phyloP scores from a whole-genome alignment of 495 filamentous ascomycete species.

The Podospora appendiculata region DNA sequence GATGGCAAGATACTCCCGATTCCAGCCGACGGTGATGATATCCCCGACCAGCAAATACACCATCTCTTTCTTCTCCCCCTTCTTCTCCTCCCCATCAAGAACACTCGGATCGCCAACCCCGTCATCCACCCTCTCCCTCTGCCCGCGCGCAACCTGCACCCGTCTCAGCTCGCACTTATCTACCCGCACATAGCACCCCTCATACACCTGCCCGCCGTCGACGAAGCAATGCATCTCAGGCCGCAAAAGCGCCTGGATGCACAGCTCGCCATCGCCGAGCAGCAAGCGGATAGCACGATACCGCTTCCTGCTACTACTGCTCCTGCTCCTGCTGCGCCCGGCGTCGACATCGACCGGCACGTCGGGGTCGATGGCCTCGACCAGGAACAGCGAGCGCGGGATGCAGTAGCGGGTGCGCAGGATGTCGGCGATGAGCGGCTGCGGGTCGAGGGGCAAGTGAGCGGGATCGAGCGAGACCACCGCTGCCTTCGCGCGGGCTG shows the following conservation, averaged over 20 bases:
- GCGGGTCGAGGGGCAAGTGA: constrained; percentile 32
- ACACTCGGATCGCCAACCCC: neutral
- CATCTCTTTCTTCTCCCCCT: constrained; percentile 18
- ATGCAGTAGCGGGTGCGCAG: constrained; percentile 30
- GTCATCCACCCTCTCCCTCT: neutral
- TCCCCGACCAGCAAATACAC: constrained; percentile 33
- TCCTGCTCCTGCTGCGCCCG: neutral
- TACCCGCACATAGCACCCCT: constrained; percentile 34
- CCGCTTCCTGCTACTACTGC: neutral
- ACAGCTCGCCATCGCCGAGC: constrained; percentile 37
- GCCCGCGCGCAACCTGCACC: neutral
- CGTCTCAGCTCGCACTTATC: constrained; percentile 18
- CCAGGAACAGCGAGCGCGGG: constrained; percentile 34
- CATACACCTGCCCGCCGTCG: constrained; percentile 26
- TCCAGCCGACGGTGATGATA: constrained; percentile 31
- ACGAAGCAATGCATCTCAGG: constrained; percentile 28
- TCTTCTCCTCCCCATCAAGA: neutral
- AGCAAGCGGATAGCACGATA: constrained; percentile 21
- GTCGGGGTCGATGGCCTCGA: constrained; percentile 31
- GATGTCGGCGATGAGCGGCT: constrained; percentile 40
- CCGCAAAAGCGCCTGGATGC: constrained; percentile 34
- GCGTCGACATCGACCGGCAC: constrained; percentile 14
- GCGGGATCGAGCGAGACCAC: constrained; percentile 9
- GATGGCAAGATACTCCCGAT: constrained; percentile 22
- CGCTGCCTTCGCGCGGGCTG: neutral